Base-by-base conservation (phyloP, 805 yeast genomes). In the Spathaspora girioi region DNA sequence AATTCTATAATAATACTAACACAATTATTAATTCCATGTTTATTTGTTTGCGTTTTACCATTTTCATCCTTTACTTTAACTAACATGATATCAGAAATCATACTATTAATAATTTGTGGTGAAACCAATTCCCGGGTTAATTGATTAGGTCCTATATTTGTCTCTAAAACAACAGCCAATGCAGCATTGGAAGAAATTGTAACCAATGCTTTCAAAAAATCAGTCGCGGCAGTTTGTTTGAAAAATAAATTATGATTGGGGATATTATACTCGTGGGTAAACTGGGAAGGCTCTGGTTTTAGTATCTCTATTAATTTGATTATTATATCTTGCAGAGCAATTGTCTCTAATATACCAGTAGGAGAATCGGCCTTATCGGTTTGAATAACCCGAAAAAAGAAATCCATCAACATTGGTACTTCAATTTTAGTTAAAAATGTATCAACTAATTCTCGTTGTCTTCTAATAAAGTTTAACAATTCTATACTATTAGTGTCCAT, bases 121-220 rank as follows among this genome's bases (percentile, higher is more conserved):
- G 96, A 86, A 12, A 92, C 97, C 31, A 94, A 76, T 66, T 93
- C 93, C 56, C 99, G 79, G 2, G 97, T 90, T 38, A 94, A 76
- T 64, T 90, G 97, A 64, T 94, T 94, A 1, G 99, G 98, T 1
- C 99, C 99, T 50, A 94, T 89, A 9, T 96, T 88, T 2, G 96
- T 87, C 56, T 89, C 92, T 52, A 90, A 90, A 44, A 90, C 87
- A 53, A 88, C 89, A 7, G 88, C 91, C 45, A 75, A 59, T 3
- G 78, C 75, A 2, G 77, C 69, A 62, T 93, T 94, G 7, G 97
- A 97, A 43, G 97, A 89, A 31, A 94, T 89, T 2, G 97, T 87
- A 35, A 94, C 87, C 61, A 94, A 83, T 0, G 98, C 97, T 65
- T 94, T 94, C 49, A 94, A 73, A 63, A 94, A 94, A 64, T 94